These are phyloP conservation scores for Talaromyces sp. DNA, from an alignment of 2,329 filamentous ascomycete species.

Conservation along the genomic window DNA sequence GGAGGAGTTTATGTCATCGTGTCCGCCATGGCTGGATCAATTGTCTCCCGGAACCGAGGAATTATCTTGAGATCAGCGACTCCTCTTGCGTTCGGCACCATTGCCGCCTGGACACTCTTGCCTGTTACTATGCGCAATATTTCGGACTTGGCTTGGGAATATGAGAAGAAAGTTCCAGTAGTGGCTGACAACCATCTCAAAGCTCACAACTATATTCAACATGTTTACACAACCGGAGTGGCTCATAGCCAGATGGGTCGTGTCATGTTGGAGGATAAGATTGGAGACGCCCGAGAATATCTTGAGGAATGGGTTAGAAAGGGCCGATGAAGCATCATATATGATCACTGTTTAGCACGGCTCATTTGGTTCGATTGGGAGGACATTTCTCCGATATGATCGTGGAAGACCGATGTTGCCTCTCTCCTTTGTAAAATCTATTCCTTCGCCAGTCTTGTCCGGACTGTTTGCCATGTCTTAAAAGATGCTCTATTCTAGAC, in stretches of 20 bases:
- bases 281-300: constrained; percentile 66
- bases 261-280: constrained; percentile 73
- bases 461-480: constrained; percentile 10
- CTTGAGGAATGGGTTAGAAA: constrained; percentile 89
- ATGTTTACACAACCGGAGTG: constrained; percentile 67
- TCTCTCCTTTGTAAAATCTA: constrained; percentile 11
- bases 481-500: constrained; percentile 13
- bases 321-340: constrained; percentile 58
- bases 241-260: constrained; percentile 67
- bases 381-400: not conserved
- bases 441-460: constrained; percentile 1
- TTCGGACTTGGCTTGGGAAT: constrained; percentile 79
- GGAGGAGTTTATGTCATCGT: constrained; percentile 89
- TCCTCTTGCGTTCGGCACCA: constrained; percentile 73
- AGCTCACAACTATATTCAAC: constrained; percentile 62
- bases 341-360: not conserved
- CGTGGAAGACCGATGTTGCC: not conserved
- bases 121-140: constrained; percentile 89
- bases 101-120: constrained; percentile 76
- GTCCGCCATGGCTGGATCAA: constrained; percentile 89
- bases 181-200: constrained; percentile 75
- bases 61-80: constrained; percentile 71
- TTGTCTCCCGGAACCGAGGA: constrained; percentile 81
- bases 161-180: constrained; percentile 81
- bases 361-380: constrained; percentile 5